Conservation (phyloP, 1,139 yeast genomes). For the Geotrichum cucujoidarum region DNA sequence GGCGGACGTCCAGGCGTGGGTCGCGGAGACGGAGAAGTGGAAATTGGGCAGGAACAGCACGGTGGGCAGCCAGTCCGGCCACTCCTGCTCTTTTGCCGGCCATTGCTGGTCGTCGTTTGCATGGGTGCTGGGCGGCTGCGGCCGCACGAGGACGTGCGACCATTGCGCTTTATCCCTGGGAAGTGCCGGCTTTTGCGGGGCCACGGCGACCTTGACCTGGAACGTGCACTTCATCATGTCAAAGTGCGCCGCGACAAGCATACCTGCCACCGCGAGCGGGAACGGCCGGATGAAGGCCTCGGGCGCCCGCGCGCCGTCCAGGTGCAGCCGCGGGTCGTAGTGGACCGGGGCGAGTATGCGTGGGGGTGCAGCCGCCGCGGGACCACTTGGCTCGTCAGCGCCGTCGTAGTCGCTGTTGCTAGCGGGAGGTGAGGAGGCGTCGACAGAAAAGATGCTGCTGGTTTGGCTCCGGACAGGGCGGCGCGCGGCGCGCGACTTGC, state of each 20-base stretch:
- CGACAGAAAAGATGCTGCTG: conserved; percentile 9
- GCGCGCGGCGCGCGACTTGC: neutral
- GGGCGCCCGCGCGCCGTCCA: conserved; percentile 34
- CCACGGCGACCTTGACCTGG: conserved; percentile 26
- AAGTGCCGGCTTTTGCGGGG: too few relatives aligned
- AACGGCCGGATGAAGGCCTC: conserved; percentile 38
- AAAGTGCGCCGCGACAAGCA: conserved; percentile 29
- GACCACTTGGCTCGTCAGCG: too few relatives aligned
- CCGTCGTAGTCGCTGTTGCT: neutral
- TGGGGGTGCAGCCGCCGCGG: neutral
- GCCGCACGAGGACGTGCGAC: too few relatives aligned
- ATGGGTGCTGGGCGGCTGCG: too few relatives aligned
- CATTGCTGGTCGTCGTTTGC: neutral
- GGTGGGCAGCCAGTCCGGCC: conserved; percentile 40
- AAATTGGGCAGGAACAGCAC: conserved; percentile 62
- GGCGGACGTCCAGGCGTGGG: conserved; percentile 48
- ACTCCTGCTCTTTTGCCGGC: neutral
- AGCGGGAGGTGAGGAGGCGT: neutral
- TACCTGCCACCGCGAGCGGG: conserved; percentile 34
- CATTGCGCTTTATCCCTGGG: too few relatives aligned
- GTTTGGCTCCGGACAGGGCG: neutral
- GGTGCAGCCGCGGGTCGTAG: conserved; percentile 13
- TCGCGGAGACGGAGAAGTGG: conserved; percentile 53
- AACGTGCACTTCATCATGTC: conserved; percentile 31
- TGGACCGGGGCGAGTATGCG: conserved; percentile 15